These are phyloP conservation scores for Podila clonocystis DNA, from an alignment of 192 early-diverging fungal species.

Conservation along the genomic window DNA sequence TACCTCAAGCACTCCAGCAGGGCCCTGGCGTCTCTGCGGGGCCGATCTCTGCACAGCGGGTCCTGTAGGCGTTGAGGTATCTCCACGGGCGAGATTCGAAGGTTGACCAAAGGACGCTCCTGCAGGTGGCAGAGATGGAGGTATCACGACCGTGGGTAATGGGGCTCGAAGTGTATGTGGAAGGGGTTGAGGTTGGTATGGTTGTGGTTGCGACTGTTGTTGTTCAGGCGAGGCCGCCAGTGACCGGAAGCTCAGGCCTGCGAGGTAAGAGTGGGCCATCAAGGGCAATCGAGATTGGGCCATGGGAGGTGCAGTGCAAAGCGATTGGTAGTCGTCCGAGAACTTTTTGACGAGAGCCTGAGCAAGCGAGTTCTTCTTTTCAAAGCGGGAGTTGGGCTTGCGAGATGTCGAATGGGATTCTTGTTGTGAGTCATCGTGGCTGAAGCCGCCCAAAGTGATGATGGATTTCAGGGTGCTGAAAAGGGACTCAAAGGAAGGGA, in stretches of 20 bases:
- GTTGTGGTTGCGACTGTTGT: neutral
- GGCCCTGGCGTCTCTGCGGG: neutral
- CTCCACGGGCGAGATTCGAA: neutral
- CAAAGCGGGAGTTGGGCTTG: neutral
- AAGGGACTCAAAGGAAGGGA: constrained; percentile 21
- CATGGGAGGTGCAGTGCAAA: constrained; percentile 7
- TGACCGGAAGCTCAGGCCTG: constrained; percentile 17
- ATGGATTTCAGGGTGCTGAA: constrained; percentile 7
- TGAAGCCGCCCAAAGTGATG: neutral
- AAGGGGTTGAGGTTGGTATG: no score
- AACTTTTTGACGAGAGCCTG: constrained; percentile 15
- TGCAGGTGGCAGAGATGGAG: no score
- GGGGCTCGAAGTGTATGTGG: no score
- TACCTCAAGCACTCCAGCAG: constrained; percentile 25
- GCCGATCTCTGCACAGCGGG: no score
- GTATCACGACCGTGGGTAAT: no score
- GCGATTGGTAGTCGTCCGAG: constrained; percentile 12
- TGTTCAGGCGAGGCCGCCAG: neutral
- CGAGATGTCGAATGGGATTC: neutral
- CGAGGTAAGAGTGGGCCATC: constrained; percentile 30
- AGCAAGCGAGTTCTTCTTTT: neutral
- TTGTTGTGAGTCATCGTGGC: neutral
- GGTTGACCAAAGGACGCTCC: neutral
- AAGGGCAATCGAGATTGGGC: neutral
- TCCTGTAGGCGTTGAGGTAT: neutral